These are phyloP conservation scores for Clitocybe nebularis DNA, from an alignment of 1,284 basidiomycete genomes.

Conservation along the genomic window DNA sequence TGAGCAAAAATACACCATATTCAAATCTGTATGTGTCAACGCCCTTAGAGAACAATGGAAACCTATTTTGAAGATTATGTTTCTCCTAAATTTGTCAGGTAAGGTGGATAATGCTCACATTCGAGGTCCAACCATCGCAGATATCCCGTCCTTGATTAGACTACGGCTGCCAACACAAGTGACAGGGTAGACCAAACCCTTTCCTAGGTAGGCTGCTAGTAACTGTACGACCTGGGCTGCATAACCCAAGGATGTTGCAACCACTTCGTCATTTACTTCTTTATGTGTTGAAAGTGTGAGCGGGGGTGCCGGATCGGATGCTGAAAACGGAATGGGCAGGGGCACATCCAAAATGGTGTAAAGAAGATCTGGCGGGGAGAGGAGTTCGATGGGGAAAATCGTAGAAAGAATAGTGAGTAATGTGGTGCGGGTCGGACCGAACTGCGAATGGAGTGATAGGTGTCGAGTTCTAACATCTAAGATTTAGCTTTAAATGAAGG, in stretches of 20 bases:
- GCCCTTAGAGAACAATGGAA: slow-evolving; percentile 90
- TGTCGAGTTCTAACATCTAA: slow-evolving; percentile 48
- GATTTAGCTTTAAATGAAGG: too few species aligned
- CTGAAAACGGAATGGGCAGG: slow-evolving; percentile 75
- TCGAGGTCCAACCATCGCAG: slow-evolving; percentile 89
- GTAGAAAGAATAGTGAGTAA: slow-evolving; percentile 74
- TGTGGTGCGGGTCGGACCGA: slow-evolving; percentile 58
- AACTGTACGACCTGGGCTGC: slow-evolving; percentile 82
- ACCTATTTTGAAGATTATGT: slow-evolving; percentile 46
- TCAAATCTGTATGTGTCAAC: slow-evolving; percentile 97
- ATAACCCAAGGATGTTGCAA: slow-evolving; percentile 85
- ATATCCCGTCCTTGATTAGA: slow-evolving; percentile 86
- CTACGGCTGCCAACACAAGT: slow-evolving; percentile 87
- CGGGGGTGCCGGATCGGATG: slow-evolving; percentile 84
- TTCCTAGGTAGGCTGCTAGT: slow-evolving; percentile 75
- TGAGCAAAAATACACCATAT: slow-evolving; percentile 94
- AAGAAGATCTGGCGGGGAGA: slow-evolving; percentile 75
- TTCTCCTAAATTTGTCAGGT: not conserved
- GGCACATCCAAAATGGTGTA: slow-evolving; percentile 83
- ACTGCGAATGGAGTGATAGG: slow-evolving; percentile 40
- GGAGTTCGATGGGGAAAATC: slow-evolving; percentile 87
- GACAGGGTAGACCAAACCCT: slow-evolving; percentile 82
- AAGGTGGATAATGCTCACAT: slow-evolving; percentile 55
- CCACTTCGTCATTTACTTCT: slow-evolving; percentile 77
- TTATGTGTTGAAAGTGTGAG: slow-evolving; percentile 60